phyloP scores from a whole-genome alignment of 2,329 filamentous ascomycete species.

The Xylariaceae sp. region DNA sequence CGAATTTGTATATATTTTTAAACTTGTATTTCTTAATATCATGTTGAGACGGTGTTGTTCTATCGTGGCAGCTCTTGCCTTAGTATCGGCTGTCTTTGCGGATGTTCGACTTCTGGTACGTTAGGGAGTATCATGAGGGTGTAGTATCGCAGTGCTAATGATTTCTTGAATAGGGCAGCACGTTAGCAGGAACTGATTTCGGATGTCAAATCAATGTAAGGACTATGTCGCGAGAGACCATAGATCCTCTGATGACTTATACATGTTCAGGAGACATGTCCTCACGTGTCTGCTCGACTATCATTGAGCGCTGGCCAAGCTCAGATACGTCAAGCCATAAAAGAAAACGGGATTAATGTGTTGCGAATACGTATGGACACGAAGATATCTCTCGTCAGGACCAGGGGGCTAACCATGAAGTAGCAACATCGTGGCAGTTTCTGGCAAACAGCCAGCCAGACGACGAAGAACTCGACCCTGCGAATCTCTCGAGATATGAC shows the following conservation, averaged over 20 bases:
- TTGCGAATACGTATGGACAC: slow-evolving; percentile 46
- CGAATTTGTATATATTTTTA: slow-evolving; percentile 15
- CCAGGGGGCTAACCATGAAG: slow-evolving; percentile 6
- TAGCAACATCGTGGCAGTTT: slow-evolving; percentile 54
- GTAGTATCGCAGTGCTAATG: slow-evolving; percentile 5
- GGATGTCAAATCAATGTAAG: slow-evolving; percentile 43
- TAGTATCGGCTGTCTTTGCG: slow-evolving; percentile 23
- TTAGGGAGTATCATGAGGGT: not conserved
- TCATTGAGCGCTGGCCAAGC: slow-evolving; percentile 37
- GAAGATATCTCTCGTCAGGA: not conserved
- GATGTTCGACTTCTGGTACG: slow-evolving; percentile 30
- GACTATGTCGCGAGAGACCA: not conserved
- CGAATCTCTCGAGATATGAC: slow-evolving; percentile 49
- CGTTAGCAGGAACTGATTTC: slow-evolving; percentile 45
- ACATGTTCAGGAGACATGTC: slow-evolving; percentile 35
- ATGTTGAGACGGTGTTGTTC: slow-evolving; percentile 29
- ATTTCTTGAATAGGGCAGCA: slow-evolving; percentile 34
- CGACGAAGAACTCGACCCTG: slow-evolving; percentile 40
- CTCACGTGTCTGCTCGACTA: slow-evolving; percentile 33
- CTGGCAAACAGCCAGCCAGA: slow-evolving; percentile 50
- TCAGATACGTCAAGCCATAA: slow-evolving; percentile 54
- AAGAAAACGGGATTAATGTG: slow-evolving; percentile 49
- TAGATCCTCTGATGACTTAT: no score
- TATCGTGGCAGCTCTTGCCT: slow-evolving; percentile 20
- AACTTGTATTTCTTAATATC: slow-evolving; percentile 16